Evolutionary conservation across 2,329 filamentous ascomycete species (phyloP), one percentile per base, ranked within the genome.

Genomic region (Colletotrichum sp.): DNA sequence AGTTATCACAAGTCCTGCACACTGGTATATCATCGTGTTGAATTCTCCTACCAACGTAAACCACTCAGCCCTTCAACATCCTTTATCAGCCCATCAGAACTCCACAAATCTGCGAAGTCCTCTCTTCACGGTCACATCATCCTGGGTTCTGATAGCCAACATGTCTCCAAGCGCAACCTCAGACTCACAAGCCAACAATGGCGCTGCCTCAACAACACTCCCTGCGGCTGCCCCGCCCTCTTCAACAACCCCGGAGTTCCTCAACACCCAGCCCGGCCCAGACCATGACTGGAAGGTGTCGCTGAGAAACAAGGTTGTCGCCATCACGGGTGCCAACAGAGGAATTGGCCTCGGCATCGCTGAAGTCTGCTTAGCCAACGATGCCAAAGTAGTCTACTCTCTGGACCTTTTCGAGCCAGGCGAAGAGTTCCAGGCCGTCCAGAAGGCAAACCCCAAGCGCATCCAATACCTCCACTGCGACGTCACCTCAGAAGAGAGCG

Each of bases 391-490:
- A 26, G 82, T 87, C 63, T 87, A 85, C 81, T 85, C 83, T 13
- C 80, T 88, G 36, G 86, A 87, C 78, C 80, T 87, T 59, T 81
- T 82, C 78, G 63, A 83, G 71, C 81, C 86, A 71, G 78, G 84
- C 78, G 79, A 85, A 73, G 74, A 86, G 82, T 82, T 86, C 64
- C 67, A 75, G 3, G 74, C 67, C 6, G 24, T 75, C 6, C 81
- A 84, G 52, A 86, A 87, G 77, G 80, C 82, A 5, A 84, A 86
- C 78, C 84, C 86, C 24, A 85, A 86, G 73, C 81, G 82, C n/a
- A 79, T 90, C n/a, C 82, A 85, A 68, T 89, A 87, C 80, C 79
- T 88, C 71, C 80, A 88, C 72, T 87, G 86, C 79, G 87, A 88
- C 72, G 87, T 89, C 6, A 88, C 87, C 6, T 78, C 80, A 7